Percentiles rank a stretch among this genome's conserved stretches.
These are phyloP conservation scores for Diaporthe sp. DNA, from an alignment of 2,329 filamentous ascomycete genomes.

Conservation along the genomic window DNA sequence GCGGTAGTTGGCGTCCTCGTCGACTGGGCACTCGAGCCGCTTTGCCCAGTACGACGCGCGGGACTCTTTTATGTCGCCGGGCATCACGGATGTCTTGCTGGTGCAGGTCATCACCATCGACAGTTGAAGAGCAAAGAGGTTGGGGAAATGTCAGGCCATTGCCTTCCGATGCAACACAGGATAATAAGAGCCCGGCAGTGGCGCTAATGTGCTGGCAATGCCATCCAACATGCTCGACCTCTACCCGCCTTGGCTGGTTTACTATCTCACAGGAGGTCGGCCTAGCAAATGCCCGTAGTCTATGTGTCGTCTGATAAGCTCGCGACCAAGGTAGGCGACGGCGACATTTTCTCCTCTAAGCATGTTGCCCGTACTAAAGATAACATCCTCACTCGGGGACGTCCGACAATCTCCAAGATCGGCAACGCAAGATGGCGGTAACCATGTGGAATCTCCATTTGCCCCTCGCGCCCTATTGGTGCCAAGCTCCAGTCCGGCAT, in stretches of 20 bases:
- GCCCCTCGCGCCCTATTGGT: slow-evolving; percentile 24
- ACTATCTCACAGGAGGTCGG: neutral
- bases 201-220: neutral
- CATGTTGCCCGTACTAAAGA: slow-evolving; percentile 7
- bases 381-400: slow-evolving; percentile 23
- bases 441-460: slow-evolving; percentile 1
- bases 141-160: neutral
- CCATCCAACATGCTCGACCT: neutral
- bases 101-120: slow-evolving; percentile 9
- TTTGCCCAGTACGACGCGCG: slow-evolving; percentile 37
- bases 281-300: too few relatives aligned
- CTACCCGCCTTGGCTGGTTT: neutral
- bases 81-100: neutral
- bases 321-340: neutral
- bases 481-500: slow-evolving; percentile 26
- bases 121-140: neutral
- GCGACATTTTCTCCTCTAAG: neutral
- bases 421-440: slow-evolving; percentile 10
- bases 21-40: slow-evolving; percentile 42
- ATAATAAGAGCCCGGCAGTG: neutral
- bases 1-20: slow-evolving; percentile 48
- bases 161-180: neutral
- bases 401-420: slow-evolving; percentile 35
- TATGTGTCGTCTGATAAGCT: slow-evolving; percentile 14
- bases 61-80: neutral